These are phyloP conservation scores for Lepidium sativum DNA, from an alignment of 345 rosid genomes.

Conservation along the genomic window DNA sequence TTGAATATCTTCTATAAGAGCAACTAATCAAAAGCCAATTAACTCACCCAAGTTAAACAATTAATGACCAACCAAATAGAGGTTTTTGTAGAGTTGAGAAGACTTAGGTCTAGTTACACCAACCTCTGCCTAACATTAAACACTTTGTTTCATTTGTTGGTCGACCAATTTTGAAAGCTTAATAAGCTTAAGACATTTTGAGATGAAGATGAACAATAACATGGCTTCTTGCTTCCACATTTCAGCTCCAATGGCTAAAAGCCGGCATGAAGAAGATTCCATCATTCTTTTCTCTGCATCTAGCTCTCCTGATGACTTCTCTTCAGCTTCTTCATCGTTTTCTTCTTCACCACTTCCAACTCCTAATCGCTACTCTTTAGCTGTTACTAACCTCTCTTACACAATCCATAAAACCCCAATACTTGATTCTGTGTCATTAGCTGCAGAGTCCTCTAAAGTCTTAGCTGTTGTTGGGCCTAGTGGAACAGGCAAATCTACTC, in stretches of 20 bases:
- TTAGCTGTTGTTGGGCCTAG: slow-evolving; percentile 80
- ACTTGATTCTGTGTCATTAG: slow-evolving; percentile 61
- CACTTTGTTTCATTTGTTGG: slow-evolving; percentile 14
- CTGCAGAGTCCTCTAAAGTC: slow-evolving; percentile 53
- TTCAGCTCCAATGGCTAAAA: neutral
- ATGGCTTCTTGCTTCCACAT: slow-evolving; percentile 54
- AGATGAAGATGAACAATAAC: neutral
- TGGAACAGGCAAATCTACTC: slow-evolving; percentile 82
- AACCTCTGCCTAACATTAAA: slow-evolving; percentile 24
- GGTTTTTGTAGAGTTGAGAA: neutral
- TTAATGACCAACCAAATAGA: slow-evolving; percentile 2
- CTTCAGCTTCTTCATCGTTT: slow-evolving; percentile 58
- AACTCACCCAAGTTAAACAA: slow-evolving; percentile 7
- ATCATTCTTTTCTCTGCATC: slow-evolving; percentile 60
- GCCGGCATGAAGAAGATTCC: slow-evolving; percentile 51
- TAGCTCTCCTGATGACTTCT: slow-evolving; percentile 49
- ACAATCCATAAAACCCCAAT: slow-evolving; percentile 29
- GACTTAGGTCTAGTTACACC: slow-evolving; percentile 8
- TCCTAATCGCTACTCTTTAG: slow-evolving; percentile 22
- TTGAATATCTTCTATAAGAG: neutral
- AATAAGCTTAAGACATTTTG: neutral
- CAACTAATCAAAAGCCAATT: neutral
- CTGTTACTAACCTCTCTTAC: slow-evolving; percentile 58
- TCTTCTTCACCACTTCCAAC: slow-evolving; percentile 38
- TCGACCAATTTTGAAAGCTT: slow-evolving; percentile 11